Base-by-base conservation (phyloP, 176 grass and related monocot genomes). In the Eragrostis nindensis region DNA sequence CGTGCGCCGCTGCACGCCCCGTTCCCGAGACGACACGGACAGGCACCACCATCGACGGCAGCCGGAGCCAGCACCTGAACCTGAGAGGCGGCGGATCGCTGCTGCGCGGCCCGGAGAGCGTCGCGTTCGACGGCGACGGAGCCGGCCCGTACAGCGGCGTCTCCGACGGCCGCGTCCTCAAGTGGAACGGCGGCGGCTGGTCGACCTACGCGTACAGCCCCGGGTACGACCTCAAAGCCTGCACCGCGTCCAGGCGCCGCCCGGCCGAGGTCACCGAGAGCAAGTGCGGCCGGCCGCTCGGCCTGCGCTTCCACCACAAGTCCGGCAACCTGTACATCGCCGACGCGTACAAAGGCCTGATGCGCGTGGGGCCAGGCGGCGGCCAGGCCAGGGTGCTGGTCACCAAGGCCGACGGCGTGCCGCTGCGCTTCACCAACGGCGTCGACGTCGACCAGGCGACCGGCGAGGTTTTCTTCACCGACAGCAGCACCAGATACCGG, bases 81-180 rank as follows among this genome's bases (percentile, higher is more conserved):
- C 32, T 36, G n/a, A 36, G 4, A 36, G 32, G 32, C n/a, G n/a
- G n/a, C n/a, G n/a, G n/a, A n/a, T n/a, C 49, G 26, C 3, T 50
- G 30, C 50, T 74, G 49, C 47, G 49, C 49, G 85, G 85, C 1
- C 85, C 85, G 15, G 85, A 87, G 70, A 82, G 85, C 68, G 66
- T 87, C 40, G 85, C 77, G 5, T 87, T 87, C 85, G 85, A 87
- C 44, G 77, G 59, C 3, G 22, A 16, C 13, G 85, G 78, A 13
- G 69, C 62, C 3, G 88, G 92, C 0, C 88, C 92, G 19, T 94
- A 94, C 66, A 77, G 88, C 11, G 92, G 92, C 13, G 85, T 94
- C 43, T 94, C 92, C 11, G 77, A 82, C 62, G 88, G 92, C 12
- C 49, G 88, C 38, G 75, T 94, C 24, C 70, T 94, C 50, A 86